Percentiles rank a stretch among this genome's conserved stretches.
phyloP scores from a whole-genome alignment of 306 rosid species.

The Glycine tomentella region DNA sequence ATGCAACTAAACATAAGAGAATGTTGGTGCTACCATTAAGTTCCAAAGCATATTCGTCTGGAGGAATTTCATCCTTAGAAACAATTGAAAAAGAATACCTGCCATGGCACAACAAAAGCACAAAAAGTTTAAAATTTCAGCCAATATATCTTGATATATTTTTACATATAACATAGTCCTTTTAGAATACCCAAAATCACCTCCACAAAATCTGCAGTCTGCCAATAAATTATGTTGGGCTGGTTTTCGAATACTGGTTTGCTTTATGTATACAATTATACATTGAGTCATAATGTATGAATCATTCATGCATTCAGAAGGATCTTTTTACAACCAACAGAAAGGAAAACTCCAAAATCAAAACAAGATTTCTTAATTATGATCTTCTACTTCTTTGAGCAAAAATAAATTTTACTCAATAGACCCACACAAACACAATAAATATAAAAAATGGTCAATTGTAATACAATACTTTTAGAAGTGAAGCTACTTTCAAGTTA shows the following conservation, averaged over 20 bases:
- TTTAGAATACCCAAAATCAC: conserved; percentile 3
- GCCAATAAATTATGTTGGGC: background rate
- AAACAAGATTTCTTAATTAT: background rate
- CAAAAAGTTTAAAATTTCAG: conserved; percentile 28
- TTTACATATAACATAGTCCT: conserved; percentile 24
- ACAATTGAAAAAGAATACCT: conserved; percentile 81
- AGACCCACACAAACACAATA: too few species aligned
- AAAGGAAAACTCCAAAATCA: background rate
- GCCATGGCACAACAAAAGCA: conserved; percentile 50
- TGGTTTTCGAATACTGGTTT: conserved; percentile 1
- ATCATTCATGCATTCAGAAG: background rate
- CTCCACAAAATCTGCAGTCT: background rate
- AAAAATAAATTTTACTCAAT: background rate
- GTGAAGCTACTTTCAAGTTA: background rate
- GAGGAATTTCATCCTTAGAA: conserved; percentile 75
- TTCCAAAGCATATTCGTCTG: conserved; percentile 79
- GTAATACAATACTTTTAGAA: conserved; percentile 22
- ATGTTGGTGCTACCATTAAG: conserved; percentile 57
- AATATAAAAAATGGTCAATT: conserved; percentile 23
- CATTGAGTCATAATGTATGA: background rate
- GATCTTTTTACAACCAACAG: background rate
- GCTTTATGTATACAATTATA: background rate
- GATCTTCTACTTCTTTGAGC: background rate
- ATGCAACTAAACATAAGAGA: conserved; percentile 44
- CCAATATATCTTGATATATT: conserved; percentile 34